Percentiles rank a stretch among this genome's conserved stretches.
Conservation (phyloP, 176 grass and related monocot genomes). For the Pharus latifolius region DNA sequence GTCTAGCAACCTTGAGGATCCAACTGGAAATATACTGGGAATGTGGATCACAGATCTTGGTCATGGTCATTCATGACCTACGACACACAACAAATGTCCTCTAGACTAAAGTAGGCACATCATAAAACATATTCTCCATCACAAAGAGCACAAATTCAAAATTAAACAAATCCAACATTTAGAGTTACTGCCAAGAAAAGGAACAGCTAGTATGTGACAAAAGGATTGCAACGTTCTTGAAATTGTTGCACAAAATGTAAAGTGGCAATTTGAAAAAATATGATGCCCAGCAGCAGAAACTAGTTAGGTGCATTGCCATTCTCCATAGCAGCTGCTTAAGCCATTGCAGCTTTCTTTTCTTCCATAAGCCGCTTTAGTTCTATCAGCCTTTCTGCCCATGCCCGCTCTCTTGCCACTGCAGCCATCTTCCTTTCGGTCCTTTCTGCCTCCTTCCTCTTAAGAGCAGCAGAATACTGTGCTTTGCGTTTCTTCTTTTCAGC, state of each 20-base stretch:
- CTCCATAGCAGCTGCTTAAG: constrained; percentile 5
- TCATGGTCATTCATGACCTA: background rate
- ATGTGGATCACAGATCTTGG: background rate
- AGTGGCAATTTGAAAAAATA: no score
- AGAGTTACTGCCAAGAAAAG: no score
- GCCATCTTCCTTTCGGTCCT: constrained; percentile 51
- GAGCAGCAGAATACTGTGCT: constrained; percentile 24
- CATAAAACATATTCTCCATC: background rate
- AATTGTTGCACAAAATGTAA: no score
- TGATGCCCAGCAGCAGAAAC: no score
- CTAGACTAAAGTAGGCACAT: constrained; percentile 24
- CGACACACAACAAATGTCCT: constrained; percentile 9
- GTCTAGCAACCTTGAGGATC: no score
- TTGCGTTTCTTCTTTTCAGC: constrained; percentile 53
- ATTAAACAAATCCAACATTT: no score
- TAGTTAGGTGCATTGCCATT: background rate
- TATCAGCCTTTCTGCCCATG: constrained; percentile 37
- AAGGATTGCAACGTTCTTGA: no score
- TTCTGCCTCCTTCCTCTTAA: constrained; percentile 27
- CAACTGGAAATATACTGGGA: background rate
- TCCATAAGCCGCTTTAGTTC: constrained; percentile 34
- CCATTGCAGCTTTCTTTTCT: constrained; percentile 26
- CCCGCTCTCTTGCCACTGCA: constrained; percentile 42
- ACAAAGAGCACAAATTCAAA: no score
- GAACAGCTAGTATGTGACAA: no score